Evolutionary conservation across 768 basidiomycete species (phyloP).

Genomic region (Termitomyces sp.): DNA sequence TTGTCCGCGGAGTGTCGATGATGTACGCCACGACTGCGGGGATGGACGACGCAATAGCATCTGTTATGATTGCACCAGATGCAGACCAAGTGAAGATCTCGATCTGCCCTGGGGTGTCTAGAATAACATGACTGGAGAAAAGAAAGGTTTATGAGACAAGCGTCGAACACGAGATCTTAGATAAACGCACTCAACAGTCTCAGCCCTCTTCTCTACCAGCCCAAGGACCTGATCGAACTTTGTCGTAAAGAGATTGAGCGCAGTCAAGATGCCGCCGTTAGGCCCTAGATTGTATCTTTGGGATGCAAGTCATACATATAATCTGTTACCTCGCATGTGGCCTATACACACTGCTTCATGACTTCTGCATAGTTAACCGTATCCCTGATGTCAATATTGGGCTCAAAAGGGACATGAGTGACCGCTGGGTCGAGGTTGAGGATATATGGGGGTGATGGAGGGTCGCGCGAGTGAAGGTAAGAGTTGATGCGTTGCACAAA

Average conservation of each 20-base stretch:
- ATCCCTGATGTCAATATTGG: constrained; percentile 97
- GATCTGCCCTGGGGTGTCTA: constrained; percentile 98
- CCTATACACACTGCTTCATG: constrained; percentile 91
- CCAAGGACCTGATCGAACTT: constrained; percentile 97
- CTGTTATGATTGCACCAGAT: constrained; percentile 97
- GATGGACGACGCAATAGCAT: constrained; percentile 88
- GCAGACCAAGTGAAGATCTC: constrained; percentile 99
- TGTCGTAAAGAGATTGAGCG: constrained; percentile 95
- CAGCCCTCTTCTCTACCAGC: constrained; percentile 86
- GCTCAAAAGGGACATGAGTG: constrained; percentile 82
- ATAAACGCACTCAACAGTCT: constrained; percentile 73
- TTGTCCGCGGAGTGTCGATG: constrained; percentile 94
- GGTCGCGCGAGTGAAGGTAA: constrained; percentile 68
- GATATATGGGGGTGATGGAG: constrained; percentile 80
- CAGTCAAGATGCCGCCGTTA: constrained; percentile 96
- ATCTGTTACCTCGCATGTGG: constrained; percentile 16
- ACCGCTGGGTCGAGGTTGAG: constrained; percentile 98
- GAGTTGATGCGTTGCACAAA: constrained; percentile 95
- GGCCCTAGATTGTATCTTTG: constrained; percentile 95
- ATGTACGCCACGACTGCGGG: constrained; percentile 96
- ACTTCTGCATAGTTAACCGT: constrained; percentile 97
- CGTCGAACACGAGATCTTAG: not conserved
- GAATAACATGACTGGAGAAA: constrained; percentile 71
- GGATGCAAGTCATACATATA: constrained; percentile 8
- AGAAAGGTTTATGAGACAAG: not conserved